A percentile compares a stretch with the other conserved stretches of the same genome.
These are phyloP conservation scores for Alternaria sp. DNA, from an alignment of 2,329 filamentous ascomycete genomes.

Conservation along the genomic window DNA sequence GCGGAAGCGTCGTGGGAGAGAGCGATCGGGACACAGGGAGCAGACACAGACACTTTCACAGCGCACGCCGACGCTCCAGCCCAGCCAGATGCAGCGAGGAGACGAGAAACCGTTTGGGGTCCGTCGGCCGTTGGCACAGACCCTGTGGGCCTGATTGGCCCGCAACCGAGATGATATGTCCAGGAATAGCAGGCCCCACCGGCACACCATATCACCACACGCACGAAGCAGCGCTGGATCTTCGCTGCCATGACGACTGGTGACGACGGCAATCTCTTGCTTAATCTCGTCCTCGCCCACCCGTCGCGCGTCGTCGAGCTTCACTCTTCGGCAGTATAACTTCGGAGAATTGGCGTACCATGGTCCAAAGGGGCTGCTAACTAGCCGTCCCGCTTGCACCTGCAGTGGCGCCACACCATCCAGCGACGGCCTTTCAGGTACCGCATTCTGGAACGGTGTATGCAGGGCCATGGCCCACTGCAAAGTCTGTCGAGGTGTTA, in stretches of 20 bases:
- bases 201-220: neutral
- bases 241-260: neutral
- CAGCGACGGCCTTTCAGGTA: neutral
- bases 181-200: slow-evolving; percentile 16
- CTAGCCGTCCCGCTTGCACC: slow-evolving; percentile 7
- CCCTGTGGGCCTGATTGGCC: slow-evolving; percentile 11
- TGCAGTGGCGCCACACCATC: slow-evolving; percentile 13
- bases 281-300: neutral
- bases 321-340: neutral
- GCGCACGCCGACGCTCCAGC: slow-evolving; percentile 5
- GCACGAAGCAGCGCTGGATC: neutral
- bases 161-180: slow-evolving; percentile 22
- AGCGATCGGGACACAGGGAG: slow-evolving; percentile 5
- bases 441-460: slow-evolving; percentile 15
- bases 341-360: slow-evolving; percentile 5
- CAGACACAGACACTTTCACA: neutral
- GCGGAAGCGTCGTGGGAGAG: slow-evolving; percentile 35
- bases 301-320: neutral
- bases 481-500: neutral
- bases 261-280: slow-evolving; percentile 1
- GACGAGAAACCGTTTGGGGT: slow-evolving; percentile 6
- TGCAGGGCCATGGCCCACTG: neutral
- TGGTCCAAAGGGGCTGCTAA: slow-evolving; percentile 2
- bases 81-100: slow-evolving; percentile 8
- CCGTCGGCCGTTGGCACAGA: slow-evolving; percentile 2